Base-by-base conservation (phyloP, 306 rosid species). In the Crataegus laevigata region DNA sequence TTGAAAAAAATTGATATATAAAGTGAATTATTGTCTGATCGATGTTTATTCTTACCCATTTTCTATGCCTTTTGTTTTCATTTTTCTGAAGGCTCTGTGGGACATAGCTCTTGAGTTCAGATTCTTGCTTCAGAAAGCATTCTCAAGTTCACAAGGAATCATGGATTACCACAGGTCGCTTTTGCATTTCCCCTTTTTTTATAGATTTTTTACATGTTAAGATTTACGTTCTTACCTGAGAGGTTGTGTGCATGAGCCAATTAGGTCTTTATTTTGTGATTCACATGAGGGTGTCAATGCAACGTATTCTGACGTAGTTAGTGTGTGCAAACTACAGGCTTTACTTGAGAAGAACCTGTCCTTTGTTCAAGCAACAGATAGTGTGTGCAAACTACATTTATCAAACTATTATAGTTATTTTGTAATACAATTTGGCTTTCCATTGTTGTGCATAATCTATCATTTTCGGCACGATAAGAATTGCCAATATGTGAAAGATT, bases 91-190 rank as follows among this genome's bases (percentile, higher is more conserved):
- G 98, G 90, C 84, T 36, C 82, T 94, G 28, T 94, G 96, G 98
- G 91, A 91, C 88, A 91, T 87, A 83, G 86, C 91, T 82, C 32
- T n/a, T n/a, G 97, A 91, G 87, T 81, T 94, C 52, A 87, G 97
- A 67, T 84, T 91, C 82, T 79, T 89, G 75, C 89, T 94, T 83
- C 96, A 94, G 85, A 94, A 90, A 78, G 85, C 89, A 15, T 91
- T 87, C 85, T 87, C 93, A 34, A 1, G n/a, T 34, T 34, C 38
- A 34, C 38, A 34, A 6, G 36, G 36, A 32, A 32, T 32, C 36
- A 94, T 82, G 81, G 97, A 88, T 82, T 94, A 75, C 98, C 97
- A 24, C 88, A 91, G 98, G 97, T 88, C 51, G 54, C 79, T 82
- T 70, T 32, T 72, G 73, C 69, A 30, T 47, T 74, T 50, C 66